Evolutionary conservation across 2,329 filamentous ascomycete genomes (phyloP).

Genomic region (Fusarium humuli): DNA sequence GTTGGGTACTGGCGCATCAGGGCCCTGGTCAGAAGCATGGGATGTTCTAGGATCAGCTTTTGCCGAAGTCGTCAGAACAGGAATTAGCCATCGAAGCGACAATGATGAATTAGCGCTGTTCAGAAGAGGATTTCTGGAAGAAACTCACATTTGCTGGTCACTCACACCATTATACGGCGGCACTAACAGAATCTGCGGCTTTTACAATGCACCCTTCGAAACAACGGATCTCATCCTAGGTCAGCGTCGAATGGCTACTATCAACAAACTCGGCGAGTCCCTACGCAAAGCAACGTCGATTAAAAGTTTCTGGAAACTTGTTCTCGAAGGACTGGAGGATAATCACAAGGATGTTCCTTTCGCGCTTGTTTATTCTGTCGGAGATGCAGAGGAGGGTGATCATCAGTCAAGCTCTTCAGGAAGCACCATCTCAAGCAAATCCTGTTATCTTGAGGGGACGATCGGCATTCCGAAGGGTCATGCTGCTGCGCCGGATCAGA

Average conservation of each 20-base stretch:
- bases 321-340: slow-evolving; percentile 50
- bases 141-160: slow-evolving; percentile 55
- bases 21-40: slow-evolving; percentile 67
- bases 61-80: slow-evolving; percentile 53
- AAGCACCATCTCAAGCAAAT: slow-evolving; percentile 52
- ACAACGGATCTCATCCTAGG: slow-evolving; percentile 51
- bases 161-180: slow-evolving; percentile 55
- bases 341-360: slow-evolving; percentile 56
- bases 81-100: slow-evolving; percentile 50
- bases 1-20: slow-evolving; percentile 68
- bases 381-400: slow-evolving; percentile 53
- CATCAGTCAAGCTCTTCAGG: slow-evolving; percentile 51
- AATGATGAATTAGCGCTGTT: slow-evolving; percentile 51
- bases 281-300: slow-evolving; percentile 50
- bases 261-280: slow-evolving; percentile 49
- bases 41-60: slow-evolving; percentile 49
- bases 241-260: slow-evolving; percentile 50
- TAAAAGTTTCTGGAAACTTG: slow-evolving; percentile 51
- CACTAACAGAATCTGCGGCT: slow-evolving; percentile 52
- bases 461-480: slow-evolving; percentile 53
- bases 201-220: slow-evolving; percentile 56
- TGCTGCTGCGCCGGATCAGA: slow-evolving; percentile 47
- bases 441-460: slow-evolving; percentile 52
- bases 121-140: slow-evolving; percentile 53
- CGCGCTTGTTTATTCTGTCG: slow-evolving; percentile 56